Evolutionary conservation across 2,329 filamentous ascomycete species (phyloP).

Genomic region (Aspergillus fumigatus): DNA sequence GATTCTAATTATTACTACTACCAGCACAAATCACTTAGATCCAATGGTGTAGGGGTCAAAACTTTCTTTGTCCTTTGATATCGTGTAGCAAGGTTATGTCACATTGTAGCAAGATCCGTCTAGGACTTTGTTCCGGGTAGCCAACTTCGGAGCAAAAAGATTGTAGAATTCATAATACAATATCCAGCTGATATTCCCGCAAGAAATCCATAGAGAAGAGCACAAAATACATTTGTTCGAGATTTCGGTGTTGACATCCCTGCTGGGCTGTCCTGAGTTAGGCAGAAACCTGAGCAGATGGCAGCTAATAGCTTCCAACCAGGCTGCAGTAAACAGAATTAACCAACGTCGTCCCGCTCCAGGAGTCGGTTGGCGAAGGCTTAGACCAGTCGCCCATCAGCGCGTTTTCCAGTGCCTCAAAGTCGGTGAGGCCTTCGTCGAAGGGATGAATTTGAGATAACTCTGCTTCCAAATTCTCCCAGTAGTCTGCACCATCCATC

Average conservation of each 20-base stretch:
- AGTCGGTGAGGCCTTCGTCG: not conserved
- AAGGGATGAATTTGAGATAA: not conserved
- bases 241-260: not conserved
- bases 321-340: not conserved
- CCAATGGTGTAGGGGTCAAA: not conserved
- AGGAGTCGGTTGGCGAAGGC: not conserved
- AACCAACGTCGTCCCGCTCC: not conserved
- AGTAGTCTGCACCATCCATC: not conserved
- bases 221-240: not conserved
- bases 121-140: not conserved
- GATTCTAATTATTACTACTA: not conserved
- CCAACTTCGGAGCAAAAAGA: not conserved
- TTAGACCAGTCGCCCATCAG: not conserved
- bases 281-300: not conserved
- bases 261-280: too few species aligned
- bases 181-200: not conserved
- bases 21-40: not conserved
- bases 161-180: not conserved
- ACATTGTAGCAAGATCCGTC: not conserved
- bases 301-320: not conserved
- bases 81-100: not conserved
- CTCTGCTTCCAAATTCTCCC: not conserved
- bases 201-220: not conserved
- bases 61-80: not conserved
- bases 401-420: not conserved